Percentiles rank a stretch among this genome's conserved stretches.
These are phyloP conservation scores for Viola odorata DNA, from an alignment of 345 rosid species.

Conservation along the genomic window DNA sequence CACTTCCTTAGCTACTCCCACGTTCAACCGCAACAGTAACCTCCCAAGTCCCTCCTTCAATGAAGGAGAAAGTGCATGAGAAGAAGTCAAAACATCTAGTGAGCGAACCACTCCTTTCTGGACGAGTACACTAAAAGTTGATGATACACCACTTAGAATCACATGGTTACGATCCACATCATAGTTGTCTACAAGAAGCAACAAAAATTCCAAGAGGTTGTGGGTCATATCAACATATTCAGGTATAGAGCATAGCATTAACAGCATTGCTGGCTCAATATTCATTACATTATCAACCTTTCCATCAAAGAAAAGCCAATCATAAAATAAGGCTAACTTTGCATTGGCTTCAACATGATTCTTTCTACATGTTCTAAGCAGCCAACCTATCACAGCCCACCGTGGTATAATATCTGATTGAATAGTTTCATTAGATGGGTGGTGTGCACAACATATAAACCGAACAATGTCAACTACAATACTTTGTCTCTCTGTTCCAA, in stretches of 20 bases:
- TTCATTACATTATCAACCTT: conserved; percentile 64
- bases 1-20: conserved; percentile 19
- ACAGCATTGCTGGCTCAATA: conserved; percentile 79
- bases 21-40: conserved; percentile 31
- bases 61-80: conserved; percentile 38
- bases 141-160: conserved; percentile 43
- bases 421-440: conserved; percentile 56
- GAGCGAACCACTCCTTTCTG: conserved; percentile 56
- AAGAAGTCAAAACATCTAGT: conserved; percentile 40
- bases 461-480: conserved; percentile 57
- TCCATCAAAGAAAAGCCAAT: conserved; percentile 84
- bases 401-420: conserved; percentile 64
- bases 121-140: conserved; percentile 50
- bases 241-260: conserved; percentile 72
- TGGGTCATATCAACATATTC: conserved; percentile 53
- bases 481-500: conserved; percentile 50
- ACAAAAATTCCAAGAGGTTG: conserved; percentile 67
- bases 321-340: conserved; percentile 71
- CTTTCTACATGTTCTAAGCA: conserved; percentile 46
- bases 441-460: conserved; percentile 72
- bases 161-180: conserved; percentile 41
- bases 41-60: conserved; percentile 47
- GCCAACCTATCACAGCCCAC: conserved; percentile 88
- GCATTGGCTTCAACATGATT: conserved; percentile 45
- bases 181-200: conserved; percentile 62